Evolutionary conservation across 2,329 filamentous ascomycete genomes (phyloP).

Genomic region (Colletotrichum tropicicola): DNA sequence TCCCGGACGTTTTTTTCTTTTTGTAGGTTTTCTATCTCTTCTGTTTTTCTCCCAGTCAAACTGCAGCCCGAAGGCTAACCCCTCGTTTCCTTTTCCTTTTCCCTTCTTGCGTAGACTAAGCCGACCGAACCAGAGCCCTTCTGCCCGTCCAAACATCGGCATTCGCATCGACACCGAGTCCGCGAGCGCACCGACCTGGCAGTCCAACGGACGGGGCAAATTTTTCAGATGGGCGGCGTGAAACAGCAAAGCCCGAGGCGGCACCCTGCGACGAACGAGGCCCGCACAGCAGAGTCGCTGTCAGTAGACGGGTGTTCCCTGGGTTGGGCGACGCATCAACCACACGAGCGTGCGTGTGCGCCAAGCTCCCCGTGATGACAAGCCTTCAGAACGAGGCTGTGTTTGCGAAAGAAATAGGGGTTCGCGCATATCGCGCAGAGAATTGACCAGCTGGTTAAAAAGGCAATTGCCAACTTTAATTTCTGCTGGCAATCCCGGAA

Average conservation of each 20-base stretch:
- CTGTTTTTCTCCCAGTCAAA: neutral
- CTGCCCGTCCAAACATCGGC: slow-evolving; percentile 20
- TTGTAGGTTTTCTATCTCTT: neutral
- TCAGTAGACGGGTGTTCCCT: slow-evolving; percentile 3
- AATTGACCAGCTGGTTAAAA: neutral
- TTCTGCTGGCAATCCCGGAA: neutral
- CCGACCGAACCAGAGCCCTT: neutral
- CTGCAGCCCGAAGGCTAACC: neutral
- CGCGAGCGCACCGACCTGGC: slow-evolving; percentile 11
- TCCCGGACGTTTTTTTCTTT: neutral
- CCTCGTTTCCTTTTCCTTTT: neutral
- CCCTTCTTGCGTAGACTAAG: neutral
- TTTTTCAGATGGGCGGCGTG: slow-evolving; percentile 5
- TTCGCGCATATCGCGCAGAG: neutral
- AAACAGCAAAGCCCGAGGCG: slow-evolving; percentile 23
- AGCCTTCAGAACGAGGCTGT: slow-evolving; percentile 2
- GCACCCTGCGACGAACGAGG: slow-evolving; percentile 2
- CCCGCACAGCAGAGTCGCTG: neutral
- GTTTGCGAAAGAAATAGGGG: neutral
- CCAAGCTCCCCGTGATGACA: neutral
- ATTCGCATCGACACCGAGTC: slow-evolving; percentile 9
- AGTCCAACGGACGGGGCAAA: neutral
- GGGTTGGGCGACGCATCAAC: slow-evolving; percentile 4
- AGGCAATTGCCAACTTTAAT: slow-evolving; percentile 18
- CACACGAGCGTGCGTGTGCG: neutral